phyloP scores from a whole-genome alignment of 768 basidiomycete genomes.

The Xanthoconium stramineum region DNA sequence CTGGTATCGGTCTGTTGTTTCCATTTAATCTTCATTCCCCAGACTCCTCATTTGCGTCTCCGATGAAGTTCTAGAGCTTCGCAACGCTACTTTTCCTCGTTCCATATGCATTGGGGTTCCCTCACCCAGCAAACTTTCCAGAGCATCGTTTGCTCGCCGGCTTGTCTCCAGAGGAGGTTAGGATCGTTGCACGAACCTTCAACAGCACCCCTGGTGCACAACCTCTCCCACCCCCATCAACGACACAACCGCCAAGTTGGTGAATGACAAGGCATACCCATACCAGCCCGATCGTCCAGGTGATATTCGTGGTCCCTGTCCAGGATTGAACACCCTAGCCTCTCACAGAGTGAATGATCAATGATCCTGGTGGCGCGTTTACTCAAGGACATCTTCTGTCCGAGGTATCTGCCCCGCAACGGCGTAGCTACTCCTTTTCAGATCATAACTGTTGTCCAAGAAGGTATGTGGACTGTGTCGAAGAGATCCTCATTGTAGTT shows the following conservation, averaged over 20 bases:
- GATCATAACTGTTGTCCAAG: conserved; percentile 9
- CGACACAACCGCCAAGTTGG: conserved; percentile 23
- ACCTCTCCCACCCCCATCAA: conserved; percentile 13
- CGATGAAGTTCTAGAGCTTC: too few relatives aligned
- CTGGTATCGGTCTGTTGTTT: too few relatives aligned
- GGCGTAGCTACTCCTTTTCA: conserved; percentile 22
- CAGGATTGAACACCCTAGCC: too few relatives aligned
- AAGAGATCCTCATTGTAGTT: not conserved
- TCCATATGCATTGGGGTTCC: too few relatives aligned
- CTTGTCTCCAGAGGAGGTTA: too few relatives aligned
- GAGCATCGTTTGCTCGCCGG: too few relatives aligned
- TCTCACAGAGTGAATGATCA: not conserved
- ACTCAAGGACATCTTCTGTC: not conserved
- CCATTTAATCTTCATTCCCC: too few relatives aligned
- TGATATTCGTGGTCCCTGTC: not conserved
- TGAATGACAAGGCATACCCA: conserved; percentile 18
- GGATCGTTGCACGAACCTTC: too few relatives aligned
- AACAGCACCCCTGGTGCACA: too few relatives aligned
- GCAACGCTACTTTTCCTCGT: too few relatives aligned
- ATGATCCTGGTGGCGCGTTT: not conserved
- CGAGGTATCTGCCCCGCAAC: conserved; percentile 17
- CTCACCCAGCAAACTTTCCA: too few relatives aligned
- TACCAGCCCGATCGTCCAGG: conserved; percentile 9
- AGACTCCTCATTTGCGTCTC: too few relatives aligned
- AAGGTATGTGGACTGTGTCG: not conserved